These are phyloP conservation scores for Hypoxylon fragiforme DNA, from an alignment of 495 filamentous ascomycete species.

Conservation along the genomic window DNA sequence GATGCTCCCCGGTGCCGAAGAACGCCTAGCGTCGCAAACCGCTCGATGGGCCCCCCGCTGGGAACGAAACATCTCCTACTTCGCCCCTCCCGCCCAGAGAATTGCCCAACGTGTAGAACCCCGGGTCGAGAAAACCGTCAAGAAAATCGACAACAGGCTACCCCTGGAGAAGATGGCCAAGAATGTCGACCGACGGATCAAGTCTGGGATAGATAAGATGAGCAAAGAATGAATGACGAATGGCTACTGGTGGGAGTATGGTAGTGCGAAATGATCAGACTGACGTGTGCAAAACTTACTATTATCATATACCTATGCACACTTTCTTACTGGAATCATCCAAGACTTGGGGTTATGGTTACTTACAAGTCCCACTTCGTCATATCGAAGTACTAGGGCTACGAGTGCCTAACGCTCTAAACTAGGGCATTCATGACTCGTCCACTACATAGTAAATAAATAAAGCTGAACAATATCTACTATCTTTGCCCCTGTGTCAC, in stretches of 20 bases:
- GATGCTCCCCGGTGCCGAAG: constrained; percentile 50
- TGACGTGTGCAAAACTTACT: neutral
- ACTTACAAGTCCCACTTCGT: constrained; percentile 13
- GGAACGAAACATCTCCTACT: constrained; percentile 53
- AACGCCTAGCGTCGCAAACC: constrained; percentile 47
- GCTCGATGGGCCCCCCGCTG: constrained; percentile 53
- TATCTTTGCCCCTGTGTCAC: too few relatives aligned
- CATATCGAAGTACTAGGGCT: neutral
- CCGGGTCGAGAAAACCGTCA: constrained; percentile 44
- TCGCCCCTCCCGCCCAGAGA: constrained; percentile 47
- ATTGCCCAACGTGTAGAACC: constrained; percentile 48
- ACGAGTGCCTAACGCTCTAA: constrained; percentile 20
- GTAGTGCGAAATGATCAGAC: neutral
- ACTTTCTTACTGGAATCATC: neutral
- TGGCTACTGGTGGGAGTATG: neutral
- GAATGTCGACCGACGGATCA: constrained; percentile 45
- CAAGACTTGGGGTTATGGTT: constrained; percentile 1
- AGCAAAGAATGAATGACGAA: constrained; percentile 6
- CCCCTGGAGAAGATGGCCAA: constrained; percentile 51
- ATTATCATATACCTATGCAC: neutral
- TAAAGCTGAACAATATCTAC: constrained; percentile 1
- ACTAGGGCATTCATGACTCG: constrained; percentile 7
- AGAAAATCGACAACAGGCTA: constrained; percentile 44
- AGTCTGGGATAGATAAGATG: constrained; percentile 42
- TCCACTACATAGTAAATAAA: constrained; percentile 7